Evolutionary conservation across 139 green algal species (phyloP), one percentile per base, ranked within the genome.

Genomic region (Volvox reticuliferus): DNA sequence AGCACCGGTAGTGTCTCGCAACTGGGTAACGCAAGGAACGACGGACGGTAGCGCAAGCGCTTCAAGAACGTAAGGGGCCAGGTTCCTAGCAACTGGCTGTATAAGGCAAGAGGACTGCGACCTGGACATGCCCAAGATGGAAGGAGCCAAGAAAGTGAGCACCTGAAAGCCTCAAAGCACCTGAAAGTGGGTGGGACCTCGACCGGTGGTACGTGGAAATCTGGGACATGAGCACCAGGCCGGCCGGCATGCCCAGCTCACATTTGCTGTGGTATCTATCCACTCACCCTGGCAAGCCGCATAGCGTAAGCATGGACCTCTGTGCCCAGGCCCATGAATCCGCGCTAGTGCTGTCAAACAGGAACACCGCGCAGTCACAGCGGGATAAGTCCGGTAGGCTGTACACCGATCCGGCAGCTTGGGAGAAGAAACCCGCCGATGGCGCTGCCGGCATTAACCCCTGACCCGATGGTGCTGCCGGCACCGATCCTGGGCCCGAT

Each of bases 1-100:
- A 97, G 37, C 88, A 95, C 97, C 6, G 96, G 96, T 61, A 98
- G 92, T 18, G 69, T 88, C 73, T 97, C 94, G 28, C 94, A 94
- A 79, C 20, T 94, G 90, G 0, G 90, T 77, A 3, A 91, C 44
- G 44, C 44, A 55, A 55, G 44, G 44, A 9, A 55, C 44, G 44
- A 55, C 5, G 44, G 9, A 55, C 44, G 9, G 44, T 9, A 55
- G 44, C 44, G 44, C 44, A 55, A 55, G 9, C 5, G 44, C 44
- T 55, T 55, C 44, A 9, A 55, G 44, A 9, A 9, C 5, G 9
- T 9, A 9, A 55, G 44, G 9, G 9, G 3, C 6, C 67, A 28
- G 67, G 22, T 28, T 14, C 67, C 12, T 14, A 75, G 22, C 67
- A 75, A 75, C 24, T 75, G 22, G 2, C 67, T 12, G 3, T 75